phyloP scores from a whole-genome alignment of 2,329 filamentous ascomycete genomes.

The Colletotrichum lini region DNA sequence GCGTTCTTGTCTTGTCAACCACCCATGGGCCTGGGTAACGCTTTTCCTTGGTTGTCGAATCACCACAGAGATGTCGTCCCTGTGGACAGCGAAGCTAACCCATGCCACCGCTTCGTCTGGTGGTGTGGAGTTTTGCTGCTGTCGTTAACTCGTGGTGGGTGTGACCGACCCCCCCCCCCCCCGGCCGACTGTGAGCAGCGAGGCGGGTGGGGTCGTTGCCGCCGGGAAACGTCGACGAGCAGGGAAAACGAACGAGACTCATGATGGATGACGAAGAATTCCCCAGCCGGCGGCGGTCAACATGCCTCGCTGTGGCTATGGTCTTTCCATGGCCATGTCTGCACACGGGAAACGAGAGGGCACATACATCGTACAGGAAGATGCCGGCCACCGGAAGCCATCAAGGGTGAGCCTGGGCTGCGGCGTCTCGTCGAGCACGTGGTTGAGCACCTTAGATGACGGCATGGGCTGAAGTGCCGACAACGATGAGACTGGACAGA shows the following conservation, averaged over 20 bases:
- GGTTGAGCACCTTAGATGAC: conserved; percentile 26
- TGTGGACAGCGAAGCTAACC: conserved; percentile 25
- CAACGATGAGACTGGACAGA: conserved; percentile 13
- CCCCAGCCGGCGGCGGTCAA: conserved; percentile 28
- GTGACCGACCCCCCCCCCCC: conserved; percentile 39
- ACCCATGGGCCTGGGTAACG: conserved; percentile 9
- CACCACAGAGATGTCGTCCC: conserved; percentile 19
- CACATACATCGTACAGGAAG: background rate
- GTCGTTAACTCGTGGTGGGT: conserved; percentile 21
- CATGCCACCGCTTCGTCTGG: conserved; percentile 39
- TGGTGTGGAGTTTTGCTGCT: conserved; percentile 40
- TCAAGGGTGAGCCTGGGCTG: conserved; percentile 1
- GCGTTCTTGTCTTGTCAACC: conserved; percentile 32
- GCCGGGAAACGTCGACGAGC: conserved; percentile 28
- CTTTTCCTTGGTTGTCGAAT: conserved; percentile 31
- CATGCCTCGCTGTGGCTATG: conserved; percentile 24
- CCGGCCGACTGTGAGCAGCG: conserved; percentile 15
- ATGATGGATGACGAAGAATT: conserved; percentile 37
- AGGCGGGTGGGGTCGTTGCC: conserved; percentile 34
- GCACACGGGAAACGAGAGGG: background rate
- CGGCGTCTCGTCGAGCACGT: conserved; percentile 9
- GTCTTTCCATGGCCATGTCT: conserved; percentile 6
- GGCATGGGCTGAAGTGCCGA: conserved; percentile 23
- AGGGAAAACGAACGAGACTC: conserved; percentile 40
- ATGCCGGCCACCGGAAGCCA: conserved; percentile 26